Conservation (phyloP, 441 rosid species). For the Sinapis alba region DNA sequence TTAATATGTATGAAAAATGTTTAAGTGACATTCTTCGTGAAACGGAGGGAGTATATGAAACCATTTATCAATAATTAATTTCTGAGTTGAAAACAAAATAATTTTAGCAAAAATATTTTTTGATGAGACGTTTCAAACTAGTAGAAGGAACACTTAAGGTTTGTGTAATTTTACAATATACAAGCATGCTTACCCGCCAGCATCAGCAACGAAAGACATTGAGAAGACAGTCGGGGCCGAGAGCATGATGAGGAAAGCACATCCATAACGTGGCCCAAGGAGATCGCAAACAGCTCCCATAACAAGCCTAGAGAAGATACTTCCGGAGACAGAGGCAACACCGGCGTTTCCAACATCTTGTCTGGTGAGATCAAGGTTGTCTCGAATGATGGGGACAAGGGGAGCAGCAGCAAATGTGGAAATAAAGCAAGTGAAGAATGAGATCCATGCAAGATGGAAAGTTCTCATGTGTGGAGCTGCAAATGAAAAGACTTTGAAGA, state of each 20-base stretch:
- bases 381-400: slow-evolving; percentile 78
- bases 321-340: slow-evolving; percentile 86
- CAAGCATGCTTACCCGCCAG: slow-evolving; percentile 50
- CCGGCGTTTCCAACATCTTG: slow-evolving; percentile 77
- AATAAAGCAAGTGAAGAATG: slow-evolving; percentile 77
- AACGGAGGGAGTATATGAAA: no score
- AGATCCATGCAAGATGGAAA: slow-evolving; percentile 82
- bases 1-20: no score
- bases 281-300: slow-evolving; percentile 85
- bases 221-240: slow-evolving; percentile 79
- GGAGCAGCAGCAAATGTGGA: slow-evolving; percentile 92
- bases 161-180: not conserved
- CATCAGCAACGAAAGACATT: slow-evolving; percentile 66
- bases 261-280: slow-evolving; percentile 81
- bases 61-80: not conserved
- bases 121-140: not conserved
- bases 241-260: slow-evolving; percentile 76
- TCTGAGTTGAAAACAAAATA: not conserved
- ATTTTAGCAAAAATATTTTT: not conserved
- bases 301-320: slow-evolving; percentile 83
- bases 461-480: slow-evolving; percentile 83
- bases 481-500: slow-evolving; percentile 67
- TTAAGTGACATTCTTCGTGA: no score
- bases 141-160: not conserved
- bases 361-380: slow-evolving; percentile 66